Conservation (phyloP, 352 stramenopile genomes). For the Pelagophyceae sp. region DNA sequence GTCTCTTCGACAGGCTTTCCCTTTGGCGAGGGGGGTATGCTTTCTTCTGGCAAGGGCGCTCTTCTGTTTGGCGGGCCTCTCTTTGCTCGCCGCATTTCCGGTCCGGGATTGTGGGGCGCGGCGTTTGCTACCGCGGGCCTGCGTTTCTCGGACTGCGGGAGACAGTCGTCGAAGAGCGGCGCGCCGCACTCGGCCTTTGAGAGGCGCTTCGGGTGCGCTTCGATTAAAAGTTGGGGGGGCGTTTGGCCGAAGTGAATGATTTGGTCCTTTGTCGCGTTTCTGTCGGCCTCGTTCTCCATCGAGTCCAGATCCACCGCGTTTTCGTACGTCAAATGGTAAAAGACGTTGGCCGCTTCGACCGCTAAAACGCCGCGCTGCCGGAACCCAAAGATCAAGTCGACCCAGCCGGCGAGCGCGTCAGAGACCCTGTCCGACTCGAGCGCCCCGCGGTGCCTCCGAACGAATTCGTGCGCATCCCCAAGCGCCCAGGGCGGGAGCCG, state of each 20-base stretch:
- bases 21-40: too few relatives aligned
- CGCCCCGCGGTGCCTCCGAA: conserved; percentile 79
- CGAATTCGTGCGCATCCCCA: conserved; percentile 82
- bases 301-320: conserved; percentile 89
- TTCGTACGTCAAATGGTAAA: conserved; percentile 98
- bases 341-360: conserved; percentile 88
- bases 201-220: conserved; percentile 40
- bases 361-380: conserved; percentile 88
- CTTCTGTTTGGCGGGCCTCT: too few relatives aligned
- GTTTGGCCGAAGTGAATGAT: conserved; percentile 63
- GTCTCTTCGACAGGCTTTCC: too few relatives aligned
- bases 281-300: conserved; percentile 80
- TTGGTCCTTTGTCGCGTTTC: conserved; percentile 78
- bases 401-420: conserved; percentile 90
- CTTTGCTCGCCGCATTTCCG: too few relatives aligned
- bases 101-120: too few relatives aligned
- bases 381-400: conserved; percentile 98
- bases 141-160: neutral
- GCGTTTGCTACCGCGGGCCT: too few relatives aligned
- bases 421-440: conserved; percentile 97
- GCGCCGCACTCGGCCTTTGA: conserved; percentile 21
- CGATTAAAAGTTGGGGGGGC: conserved; percentile 37
- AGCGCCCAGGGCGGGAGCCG: conserved; percentile 92
- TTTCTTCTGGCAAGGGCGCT: too few relatives aligned
- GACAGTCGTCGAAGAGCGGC: neutral